Percentiles rank a stretch among this genome's conserved stretches.
Evolutionary conservation across 1,284 basidiomycete genomes (phyloP).

Genomic region (Cutaneotrichosporon cutaneum): DNA sequence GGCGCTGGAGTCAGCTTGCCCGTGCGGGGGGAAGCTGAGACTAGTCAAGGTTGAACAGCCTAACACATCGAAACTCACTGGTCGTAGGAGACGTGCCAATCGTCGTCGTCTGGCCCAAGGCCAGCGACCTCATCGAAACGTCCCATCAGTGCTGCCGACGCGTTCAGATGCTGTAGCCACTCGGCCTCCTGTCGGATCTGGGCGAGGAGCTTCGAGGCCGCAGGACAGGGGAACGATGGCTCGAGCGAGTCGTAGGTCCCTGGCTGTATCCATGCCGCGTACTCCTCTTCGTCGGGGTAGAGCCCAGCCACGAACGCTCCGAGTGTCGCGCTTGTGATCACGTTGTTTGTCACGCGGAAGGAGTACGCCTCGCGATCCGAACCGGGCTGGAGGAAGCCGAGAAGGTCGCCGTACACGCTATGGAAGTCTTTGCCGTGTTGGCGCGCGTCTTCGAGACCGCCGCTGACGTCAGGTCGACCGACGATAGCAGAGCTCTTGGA

Average conservation of each 20-base stretch:
- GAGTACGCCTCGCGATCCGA: slow-evolving; percentile 30
- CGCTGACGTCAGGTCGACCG: slow-evolving; percentile 18
- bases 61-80: slow-evolving; percentile 31
- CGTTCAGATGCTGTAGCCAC: slow-evolving; percentile 37
- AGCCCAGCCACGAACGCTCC: slow-evolving; percentile 34
- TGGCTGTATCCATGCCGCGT: slow-evolving; percentile 32
- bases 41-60: neutral
- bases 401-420: slow-evolving; percentile 36
- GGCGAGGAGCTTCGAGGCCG: slow-evolving; percentile 16
- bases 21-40: neutral
- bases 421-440: slow-evolving; percentile 39
- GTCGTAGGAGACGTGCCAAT: slow-evolving; percentile 39
- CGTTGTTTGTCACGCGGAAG: slow-evolving; percentile 46
- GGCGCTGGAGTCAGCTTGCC: slow-evolving; percentile 24
- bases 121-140: slow-evolving; percentile 39
- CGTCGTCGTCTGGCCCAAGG: slow-evolving; percentile 30
- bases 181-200: slow-evolving; percentile 20
- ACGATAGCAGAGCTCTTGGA: too few species aligned
- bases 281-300: slow-evolving; percentile 33
- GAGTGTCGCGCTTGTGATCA: slow-evolving; percentile 42
- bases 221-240: slow-evolving; percentile 32
- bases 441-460: slow-evolving; percentile 36
- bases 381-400: slow-evolving; percentile 35
- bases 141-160: slow-evolving; percentile 23
- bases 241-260: slow-evolving; percentile 39